Evolutionary conservation across 2,329 filamentous ascomycete species (phyloP).

Genomic region (Apiospora koreana): DNA sequence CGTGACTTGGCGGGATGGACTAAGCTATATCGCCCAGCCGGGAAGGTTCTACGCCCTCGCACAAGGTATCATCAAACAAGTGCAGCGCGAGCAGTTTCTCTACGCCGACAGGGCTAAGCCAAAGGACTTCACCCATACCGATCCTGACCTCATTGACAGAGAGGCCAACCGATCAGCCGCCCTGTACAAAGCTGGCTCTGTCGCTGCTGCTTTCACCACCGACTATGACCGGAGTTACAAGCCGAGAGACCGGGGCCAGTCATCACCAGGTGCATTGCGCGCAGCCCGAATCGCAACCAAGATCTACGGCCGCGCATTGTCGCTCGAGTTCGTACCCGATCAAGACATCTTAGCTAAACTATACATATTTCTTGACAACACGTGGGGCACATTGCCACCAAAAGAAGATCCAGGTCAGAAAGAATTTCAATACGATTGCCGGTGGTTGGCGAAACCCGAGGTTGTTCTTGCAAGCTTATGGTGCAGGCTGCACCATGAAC

Average conservation of each 20-base stretch:
- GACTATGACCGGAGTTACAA: slow-evolving; percentile 33
- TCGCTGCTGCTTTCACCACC: slow-evolving; percentile 36
- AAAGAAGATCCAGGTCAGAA: not conserved
- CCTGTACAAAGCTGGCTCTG: slow-evolving; percentile 31
- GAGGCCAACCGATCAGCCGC: slow-evolving; percentile 22
- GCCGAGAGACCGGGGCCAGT: slow-evolving; percentile 26
- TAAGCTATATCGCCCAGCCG: slow-evolving; percentile 48
- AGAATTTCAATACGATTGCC: not conserved
- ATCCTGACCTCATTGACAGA: slow-evolving; percentile 16
- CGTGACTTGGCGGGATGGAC: slow-evolving; percentile 40
- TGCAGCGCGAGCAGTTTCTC: slow-evolving; percentile 31
- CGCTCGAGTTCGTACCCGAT: not conserved
- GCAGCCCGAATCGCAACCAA: slow-evolving; percentile 1
- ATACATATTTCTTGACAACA: not conserved
- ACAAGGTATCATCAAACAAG: slow-evolving; percentile 35
- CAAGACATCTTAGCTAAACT: not conserved
- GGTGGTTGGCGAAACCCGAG: slow-evolving; percentile 6
- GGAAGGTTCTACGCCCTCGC: slow-evolving; percentile 40
- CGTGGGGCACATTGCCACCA: not conserved
- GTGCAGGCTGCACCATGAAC: slow-evolving; percentile 22
- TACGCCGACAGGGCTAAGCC: slow-evolving; percentile 19
- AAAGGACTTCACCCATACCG: not conserved
- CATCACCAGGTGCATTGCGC: not conserved
- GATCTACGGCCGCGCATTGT: not conserved
- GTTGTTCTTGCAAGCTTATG: slow-evolving; percentile 25